These are phyloP conservation scores for Cochlearia excelsa DNA, from an alignment of 345 rosid genomes.

Conservation along the genomic window DNA sequence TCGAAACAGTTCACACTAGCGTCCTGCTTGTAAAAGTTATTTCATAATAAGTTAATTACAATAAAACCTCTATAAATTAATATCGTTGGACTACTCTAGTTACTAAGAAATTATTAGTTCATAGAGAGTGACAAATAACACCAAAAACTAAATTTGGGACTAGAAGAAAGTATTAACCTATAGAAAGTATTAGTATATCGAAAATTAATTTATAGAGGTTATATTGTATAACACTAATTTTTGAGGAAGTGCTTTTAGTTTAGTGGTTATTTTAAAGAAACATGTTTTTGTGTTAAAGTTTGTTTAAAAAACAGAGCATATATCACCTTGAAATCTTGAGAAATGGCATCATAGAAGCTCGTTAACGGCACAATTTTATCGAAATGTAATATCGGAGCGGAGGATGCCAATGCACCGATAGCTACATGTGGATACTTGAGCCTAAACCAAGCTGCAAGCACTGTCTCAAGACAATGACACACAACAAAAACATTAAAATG, in stretches of 20 bases:
- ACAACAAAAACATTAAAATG: conserved; percentile 8
- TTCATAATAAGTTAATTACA: background rate
- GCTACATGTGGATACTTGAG: conserved; percentile 78
- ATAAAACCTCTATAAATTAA: too few species aligned
- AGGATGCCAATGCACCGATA: conserved; percentile 79
- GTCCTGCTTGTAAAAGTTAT: conserved; percentile 38
- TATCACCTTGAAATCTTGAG: conserved; percentile 64
- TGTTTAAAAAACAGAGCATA: conserved; percentile 2
- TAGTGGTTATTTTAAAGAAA: too few species aligned
- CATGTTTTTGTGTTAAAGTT: too few species aligned
- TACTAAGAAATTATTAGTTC: too few species aligned
- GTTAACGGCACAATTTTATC: conserved; percentile 65
- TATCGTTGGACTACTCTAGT: too few species aligned
- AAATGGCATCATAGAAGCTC: conserved; percentile 71
- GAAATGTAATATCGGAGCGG: conserved; percentile 73
- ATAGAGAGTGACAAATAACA: too few species aligned
- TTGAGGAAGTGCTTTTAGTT: too few species aligned
- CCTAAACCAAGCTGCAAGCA: conserved; percentile 89
- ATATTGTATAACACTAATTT: too few species aligned
- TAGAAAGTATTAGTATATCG: too few species aligned
- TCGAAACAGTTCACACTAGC: conserved; percentile 62
- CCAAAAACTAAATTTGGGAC: too few species aligned
- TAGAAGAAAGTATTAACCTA: too few species aligned
- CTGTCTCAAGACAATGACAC: conserved; percentile 37
- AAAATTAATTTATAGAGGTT: too few species aligned